These are phyloP conservation scores for Thalassiosira hispida DNA, from an alignment of 352 stramenopile genomes.

Conservation along the genomic window DNA sequence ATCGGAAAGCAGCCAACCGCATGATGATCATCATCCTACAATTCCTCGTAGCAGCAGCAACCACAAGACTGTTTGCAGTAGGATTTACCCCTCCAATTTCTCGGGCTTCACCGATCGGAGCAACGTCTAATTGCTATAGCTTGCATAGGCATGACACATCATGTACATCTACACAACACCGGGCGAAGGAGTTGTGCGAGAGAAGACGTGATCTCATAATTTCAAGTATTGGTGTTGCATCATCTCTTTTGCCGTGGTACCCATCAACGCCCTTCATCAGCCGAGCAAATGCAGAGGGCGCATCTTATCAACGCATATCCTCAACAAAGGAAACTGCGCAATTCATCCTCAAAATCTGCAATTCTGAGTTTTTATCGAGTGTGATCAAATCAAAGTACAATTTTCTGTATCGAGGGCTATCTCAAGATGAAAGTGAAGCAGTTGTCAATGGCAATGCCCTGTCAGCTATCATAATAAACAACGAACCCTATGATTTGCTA, in stretches of 20 bases:
- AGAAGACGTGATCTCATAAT: constrained; percentile 22
- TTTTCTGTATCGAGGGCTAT: constrained; percentile 57
- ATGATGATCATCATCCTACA: background rate
- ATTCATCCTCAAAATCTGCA: constrained; percentile 43
- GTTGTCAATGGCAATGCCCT: constrained; percentile 4
- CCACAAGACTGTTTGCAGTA: background rate
- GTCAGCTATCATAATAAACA: constrained; percentile 30
- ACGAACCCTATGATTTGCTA: constrained; percentile 59
- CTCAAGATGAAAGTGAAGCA: constrained; percentile 11
- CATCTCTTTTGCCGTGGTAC: constrained; percentile 1
- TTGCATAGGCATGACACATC: background rate
- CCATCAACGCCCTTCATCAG: background rate
- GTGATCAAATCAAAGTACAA: constrained; percentile 50
- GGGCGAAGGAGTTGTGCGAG: background rate
- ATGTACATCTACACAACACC: background rate
- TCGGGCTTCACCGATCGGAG: background rate
- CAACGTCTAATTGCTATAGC: background rate
- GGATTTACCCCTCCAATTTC: constrained; percentile 3
- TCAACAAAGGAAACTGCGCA: constrained; percentile 28
- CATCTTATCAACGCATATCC: constrained; percentile 8
- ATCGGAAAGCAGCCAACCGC: too few species aligned
- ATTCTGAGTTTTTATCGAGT: constrained; percentile 37
- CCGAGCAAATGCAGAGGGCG: background rate
- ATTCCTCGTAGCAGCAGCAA: background rate
- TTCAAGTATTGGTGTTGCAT: background rate